Evolutionary conservation across 768 basidiomycete genomes (phyloP).

Genomic region (Naganishia friedmannii): DNA sequence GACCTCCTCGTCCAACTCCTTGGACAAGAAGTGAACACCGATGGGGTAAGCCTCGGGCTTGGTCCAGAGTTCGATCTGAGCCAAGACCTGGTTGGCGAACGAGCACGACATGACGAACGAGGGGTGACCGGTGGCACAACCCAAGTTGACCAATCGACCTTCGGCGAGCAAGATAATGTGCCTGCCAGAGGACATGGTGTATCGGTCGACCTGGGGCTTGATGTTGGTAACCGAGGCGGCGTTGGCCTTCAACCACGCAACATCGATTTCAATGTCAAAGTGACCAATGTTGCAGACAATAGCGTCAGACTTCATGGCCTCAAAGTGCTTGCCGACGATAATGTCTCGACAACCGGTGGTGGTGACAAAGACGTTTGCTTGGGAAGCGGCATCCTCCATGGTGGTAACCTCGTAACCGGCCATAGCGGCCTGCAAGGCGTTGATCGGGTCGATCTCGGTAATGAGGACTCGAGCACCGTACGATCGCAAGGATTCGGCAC

Average conservation of each 20-base stretch:
- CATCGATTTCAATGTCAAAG: slow-evolving; percentile 72
- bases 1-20: slow-evolving; percentile 98
- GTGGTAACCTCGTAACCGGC: slow-evolving; percentile 95
- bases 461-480: slow-evolving; percentile 94
- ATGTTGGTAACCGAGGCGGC: slow-evolving; percentile 79
- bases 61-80: slow-evolving; percentile 97
- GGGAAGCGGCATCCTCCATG: slow-evolving; percentile 93
- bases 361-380: slow-evolving; percentile 89
- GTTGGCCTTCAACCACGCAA: slow-evolving; percentile 95
- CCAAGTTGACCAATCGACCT: slow-evolving; percentile 98
- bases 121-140: slow-evolving; percentile 97
- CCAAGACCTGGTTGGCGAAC: slow-evolving; percentile 96
- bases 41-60: slow-evolving; percentile 86
- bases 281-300: slow-evolving; percentile 72
- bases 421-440: slow-evolving; percentile 99
- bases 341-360: slow-evolving; percentile 99
- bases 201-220: slow-evolving; percentile 99
- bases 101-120: slow-evolving; percentile 99
- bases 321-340: slow-evolving; percentile 86
- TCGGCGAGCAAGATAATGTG: slow-evolving; percentile 97
- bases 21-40: slow-evolving; percentile 97
- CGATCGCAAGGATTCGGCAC: slow-evolving; percentile 93
- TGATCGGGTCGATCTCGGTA: slow-evolving; percentile 99
- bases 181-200: slow-evolving; percentile 83
- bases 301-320: slow-evolving; percentile 93